These are phyloP conservation scores for Russula vinacea DNA, from an alignment of 768 basidiomycete species.

Conservation along the genomic window DNA sequence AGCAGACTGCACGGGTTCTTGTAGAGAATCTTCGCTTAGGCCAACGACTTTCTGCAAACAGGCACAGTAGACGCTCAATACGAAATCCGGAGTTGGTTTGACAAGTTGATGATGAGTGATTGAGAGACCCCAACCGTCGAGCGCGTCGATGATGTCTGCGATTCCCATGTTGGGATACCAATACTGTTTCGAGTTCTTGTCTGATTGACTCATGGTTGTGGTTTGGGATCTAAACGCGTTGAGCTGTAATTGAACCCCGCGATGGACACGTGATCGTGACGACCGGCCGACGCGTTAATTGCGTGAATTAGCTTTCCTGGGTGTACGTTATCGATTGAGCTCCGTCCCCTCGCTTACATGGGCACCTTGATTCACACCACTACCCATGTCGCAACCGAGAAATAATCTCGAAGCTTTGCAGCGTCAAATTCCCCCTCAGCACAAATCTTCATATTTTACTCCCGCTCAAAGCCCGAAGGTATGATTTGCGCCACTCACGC, in stretches of 20 bases:
- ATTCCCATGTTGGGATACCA: slow-evolving; percentile 67
- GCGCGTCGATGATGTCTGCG: slow-evolving; percentile 59
- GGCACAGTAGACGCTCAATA: slow-evolving; percentile 63
- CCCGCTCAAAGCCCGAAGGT: slow-evolving; percentile 23
- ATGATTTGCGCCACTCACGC: not conserved
- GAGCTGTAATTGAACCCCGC: not conserved
- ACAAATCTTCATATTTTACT: slow-evolving; percentile 19
- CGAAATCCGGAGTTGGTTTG: slow-evolving; percentile 66
- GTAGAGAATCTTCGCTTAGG: slow-evolving; percentile 55
- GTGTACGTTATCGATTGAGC: slow-evolving; percentile 16
- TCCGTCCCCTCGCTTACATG: slow-evolving; percentile 7
- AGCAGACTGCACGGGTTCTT: slow-evolving; percentile 55
- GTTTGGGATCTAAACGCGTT: not conserved
- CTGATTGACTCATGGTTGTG: slow-evolving; percentile 18
- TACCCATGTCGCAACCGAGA: slow-evolving; percentile 29
- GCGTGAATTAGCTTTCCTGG: too few species aligned
- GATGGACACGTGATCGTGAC: slow-evolving; percentile 12
- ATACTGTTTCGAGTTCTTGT: slow-evolving; percentile 36
- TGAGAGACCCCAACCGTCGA: slow-evolving; percentile 65
- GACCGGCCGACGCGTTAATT: slow-evolving; percentile 17
- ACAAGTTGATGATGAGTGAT: slow-evolving; percentile 66
- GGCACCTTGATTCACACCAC: slow-evolving; percentile 2
- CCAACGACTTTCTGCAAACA: slow-evolving; percentile 72
- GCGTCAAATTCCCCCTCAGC: slow-evolving; percentile 18
- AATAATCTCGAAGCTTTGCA: slow-evolving; percentile 31